Evolutionary conservation across 495 filamentous ascomycete species (phyloP).

Genomic region (Penicillium coprophilum): DNA sequence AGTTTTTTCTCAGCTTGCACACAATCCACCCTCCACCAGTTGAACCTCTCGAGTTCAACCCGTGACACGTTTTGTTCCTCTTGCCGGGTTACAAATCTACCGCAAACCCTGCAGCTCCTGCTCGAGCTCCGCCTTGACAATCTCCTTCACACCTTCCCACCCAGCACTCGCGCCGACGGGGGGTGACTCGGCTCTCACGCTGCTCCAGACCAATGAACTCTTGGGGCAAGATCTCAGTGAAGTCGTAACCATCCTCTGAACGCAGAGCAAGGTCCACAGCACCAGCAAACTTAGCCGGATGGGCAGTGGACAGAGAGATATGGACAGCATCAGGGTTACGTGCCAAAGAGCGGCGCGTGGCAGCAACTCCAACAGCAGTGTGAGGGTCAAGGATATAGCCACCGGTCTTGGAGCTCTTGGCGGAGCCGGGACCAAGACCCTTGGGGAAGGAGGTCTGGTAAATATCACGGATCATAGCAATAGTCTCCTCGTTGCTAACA

Average conservation of each 20-base stretch:
- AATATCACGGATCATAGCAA: constrained; percentile 66
- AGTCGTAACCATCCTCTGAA: constrained; percentile 64
- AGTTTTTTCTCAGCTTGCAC: background rate
- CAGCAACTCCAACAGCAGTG: constrained; percentile 80
- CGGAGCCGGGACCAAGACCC: constrained; percentile 29
- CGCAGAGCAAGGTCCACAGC: constrained; percentile 76
- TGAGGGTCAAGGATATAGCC: constrained; percentile 84
- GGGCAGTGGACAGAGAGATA: constrained; percentile 85
- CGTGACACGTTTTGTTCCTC: background rate
- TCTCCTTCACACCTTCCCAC: constrained; percentile 43
- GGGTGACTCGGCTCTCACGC: background rate
- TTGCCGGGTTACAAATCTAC: background rate
- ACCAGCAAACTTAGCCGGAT: constrained; percentile 87
- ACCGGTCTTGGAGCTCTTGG: constrained; percentile 36
- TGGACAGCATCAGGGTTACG: constrained; percentile 52
- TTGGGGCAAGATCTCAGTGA: constrained; percentile 63
- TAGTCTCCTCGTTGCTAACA: constrained; percentile 74
- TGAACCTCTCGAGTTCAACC: background rate
- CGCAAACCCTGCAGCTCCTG: background rate
- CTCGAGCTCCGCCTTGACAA: constrained; percentile 29
- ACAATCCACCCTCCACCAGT: background rate
- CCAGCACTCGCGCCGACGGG: constrained; percentile 14
- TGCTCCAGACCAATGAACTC: constrained; percentile 69
- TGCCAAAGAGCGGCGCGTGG: constrained; percentile 62
- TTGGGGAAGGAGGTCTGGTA: constrained; percentile 52